Evolutionary conservation across 192 early-diverging fungal species (phyloP), one percentile per base, ranked within the genome.

Genomic region (Backusella circina): DNA sequence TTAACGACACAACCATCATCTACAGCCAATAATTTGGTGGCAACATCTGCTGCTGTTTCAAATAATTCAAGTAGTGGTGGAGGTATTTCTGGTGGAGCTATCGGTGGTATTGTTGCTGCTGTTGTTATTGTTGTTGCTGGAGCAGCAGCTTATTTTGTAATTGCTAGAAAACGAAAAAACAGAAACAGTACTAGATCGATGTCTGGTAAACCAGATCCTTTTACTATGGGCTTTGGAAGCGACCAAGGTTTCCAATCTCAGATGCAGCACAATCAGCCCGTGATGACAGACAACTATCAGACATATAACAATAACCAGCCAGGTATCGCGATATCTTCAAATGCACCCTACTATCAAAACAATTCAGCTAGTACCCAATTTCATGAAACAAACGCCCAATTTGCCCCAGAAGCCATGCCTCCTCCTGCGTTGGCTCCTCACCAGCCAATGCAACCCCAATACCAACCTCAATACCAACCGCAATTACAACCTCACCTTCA

Each of bases 191-290:
- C 23, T 30, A 38, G 32, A 12, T 57, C 30, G 7, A 26, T n/a
- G 12, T 31, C 51, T 38, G 31, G 26, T 31, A 71, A 77, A 16
- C 68, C 41, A 30, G 79, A 81, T 70, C 79, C 79, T 10, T 81
- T 81, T 44, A 77, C 75, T 35, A 81, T 81, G 79, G 79, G 79
- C 4, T 81, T 77, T 41, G 79, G 75, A 8, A 77, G 72, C 66
- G 65, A 74, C 16, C 37, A 44, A 74, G 39, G 31, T 50, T 73
- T 66, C 61, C 64, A 72, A 8, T 30, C 73, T 35, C 31, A 32
- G 39, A 32, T 61, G 37, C 35, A 65, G 33, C 23, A 72, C 33
- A 32, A 41, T 32, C 26, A 44, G 12, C 70, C 47, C 33, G 41
- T 15, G n/a, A 54, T 35, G 66, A 35, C 30, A 37, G 37, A 68